Conservation (phyloP, 2,329 filamentous ascomycete species). For the Fusarium buxicola region DNA sequence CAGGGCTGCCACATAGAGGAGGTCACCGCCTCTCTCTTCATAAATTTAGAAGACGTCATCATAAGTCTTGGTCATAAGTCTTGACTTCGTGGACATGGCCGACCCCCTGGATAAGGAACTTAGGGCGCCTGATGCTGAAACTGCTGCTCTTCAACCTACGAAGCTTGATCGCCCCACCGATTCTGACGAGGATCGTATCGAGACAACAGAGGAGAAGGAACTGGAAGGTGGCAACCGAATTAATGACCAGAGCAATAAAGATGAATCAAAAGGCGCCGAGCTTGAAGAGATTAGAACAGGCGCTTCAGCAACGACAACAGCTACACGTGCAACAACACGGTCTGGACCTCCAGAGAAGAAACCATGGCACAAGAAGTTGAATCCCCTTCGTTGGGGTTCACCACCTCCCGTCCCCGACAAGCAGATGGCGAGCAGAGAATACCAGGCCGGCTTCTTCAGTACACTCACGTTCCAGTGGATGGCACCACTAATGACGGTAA, state of each 20-base stretch:
- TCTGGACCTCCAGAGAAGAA: constrained; percentile 55
- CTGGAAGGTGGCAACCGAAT: constrained; percentile 19
- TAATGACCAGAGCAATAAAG: constrained; percentile 9
- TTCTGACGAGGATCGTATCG: constrained; percentile 34
- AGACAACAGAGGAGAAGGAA: constrained; percentile 30
- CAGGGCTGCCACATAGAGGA: not conserved
- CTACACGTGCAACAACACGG: constrained; percentile 57
- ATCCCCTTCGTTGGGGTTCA: constrained; percentile 70
- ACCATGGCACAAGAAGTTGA: constrained; percentile 72
- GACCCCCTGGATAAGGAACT: constrained; percentile 45
- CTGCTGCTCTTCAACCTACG: constrained; percentile 46
- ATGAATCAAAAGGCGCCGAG: constrained; percentile 25
- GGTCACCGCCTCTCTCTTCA: not conserved
- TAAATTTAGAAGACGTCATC: constrained; percentile 2
- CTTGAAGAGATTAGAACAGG: constrained; percentile 59
- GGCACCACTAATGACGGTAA: constrained; percentile 82
- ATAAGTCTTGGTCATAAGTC: not conserved
- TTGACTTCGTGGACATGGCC: constrained; percentile 40
- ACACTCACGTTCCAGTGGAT: constrained; percentile 90
- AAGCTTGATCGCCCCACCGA: constrained; percentile 32
- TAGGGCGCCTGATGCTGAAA: constrained; percentile 46
- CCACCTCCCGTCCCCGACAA: constrained; percentile 67
- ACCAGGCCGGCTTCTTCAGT: constrained; percentile 80
- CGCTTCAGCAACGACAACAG: constrained; percentile 64
- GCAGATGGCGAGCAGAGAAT: constrained; percentile 71